Percentiles rank a stretch among this genome's conserved stretches.
Evolutionary conservation across 805 yeast species (phyloP).

Genomic region (Wickerhamomyces chambardii): DNA sequence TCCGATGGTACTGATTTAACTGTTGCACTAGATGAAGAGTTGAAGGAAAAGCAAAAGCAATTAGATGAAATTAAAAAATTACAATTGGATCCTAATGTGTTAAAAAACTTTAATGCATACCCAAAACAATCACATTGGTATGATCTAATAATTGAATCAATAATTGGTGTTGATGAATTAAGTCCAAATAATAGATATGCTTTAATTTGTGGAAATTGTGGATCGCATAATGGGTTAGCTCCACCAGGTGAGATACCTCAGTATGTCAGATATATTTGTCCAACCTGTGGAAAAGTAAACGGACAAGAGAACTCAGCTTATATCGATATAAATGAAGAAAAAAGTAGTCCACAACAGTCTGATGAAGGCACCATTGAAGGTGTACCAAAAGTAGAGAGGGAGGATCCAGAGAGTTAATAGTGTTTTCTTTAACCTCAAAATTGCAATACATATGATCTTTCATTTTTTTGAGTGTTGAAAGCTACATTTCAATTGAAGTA

Average conservation of each 20-base stretch:
- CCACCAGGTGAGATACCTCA: constrained; percentile 54
- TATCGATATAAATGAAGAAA: no score
- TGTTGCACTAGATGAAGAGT: constrained; percentile 33
- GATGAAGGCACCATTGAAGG: no score
- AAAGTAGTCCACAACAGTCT: background rate
- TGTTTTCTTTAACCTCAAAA: no score
- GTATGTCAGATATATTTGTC: constrained; percentile 50
- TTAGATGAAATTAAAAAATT: constrained; percentile 26
- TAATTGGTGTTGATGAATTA: constrained; percentile 58
- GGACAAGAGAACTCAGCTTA: constrained; percentile 10
- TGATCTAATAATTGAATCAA: constrained; percentile 29
- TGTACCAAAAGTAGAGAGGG: no score
- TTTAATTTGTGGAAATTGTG: constrained; percentile 59
- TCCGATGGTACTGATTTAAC: constrained; percentile 41
- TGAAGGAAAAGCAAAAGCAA: constrained; percentile 27
- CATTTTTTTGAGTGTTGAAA: no score
- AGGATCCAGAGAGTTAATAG: no score
- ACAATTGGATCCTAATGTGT: constrained; percentile 17
- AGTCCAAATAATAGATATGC: constrained; percentile 58
- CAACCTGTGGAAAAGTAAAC: constrained; percentile 44
- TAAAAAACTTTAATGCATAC: background rate
- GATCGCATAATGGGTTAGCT: constrained; percentile 71
- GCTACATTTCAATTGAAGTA: no score
- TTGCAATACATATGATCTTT: no score
- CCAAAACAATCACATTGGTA: constrained; percentile 22